Percentiles rank a stretch among this genome's conserved stretches.
Conservation (phyloP, 768 basidiomycete species). For the Mycena polygramma region DNA sequence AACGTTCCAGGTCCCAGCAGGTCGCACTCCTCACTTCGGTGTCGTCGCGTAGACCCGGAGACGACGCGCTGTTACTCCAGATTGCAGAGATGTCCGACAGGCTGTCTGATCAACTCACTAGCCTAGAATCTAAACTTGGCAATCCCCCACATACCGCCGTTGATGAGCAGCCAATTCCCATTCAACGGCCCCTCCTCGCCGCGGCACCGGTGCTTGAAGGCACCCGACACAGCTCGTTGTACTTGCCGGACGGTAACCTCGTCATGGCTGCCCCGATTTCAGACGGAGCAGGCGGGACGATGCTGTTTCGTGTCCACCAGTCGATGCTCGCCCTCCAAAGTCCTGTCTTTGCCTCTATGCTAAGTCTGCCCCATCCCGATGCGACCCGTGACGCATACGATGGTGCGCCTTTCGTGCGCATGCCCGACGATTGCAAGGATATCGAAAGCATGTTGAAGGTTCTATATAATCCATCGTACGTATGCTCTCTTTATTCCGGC, state of each 20-base stretch:
- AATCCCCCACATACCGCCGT: not conserved
- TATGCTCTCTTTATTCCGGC: not conserved
- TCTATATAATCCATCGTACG: slow-evolving; percentile 33
- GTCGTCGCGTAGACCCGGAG: slow-evolving; percentile 7
- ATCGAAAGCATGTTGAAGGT: slow-evolving; percentile 32
- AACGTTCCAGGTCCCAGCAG: slow-evolving; percentile 18
- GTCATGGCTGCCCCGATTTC: slow-evolving; percentile 42
- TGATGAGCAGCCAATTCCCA: not conserved
- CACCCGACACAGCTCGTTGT: slow-evolving; percentile 40
- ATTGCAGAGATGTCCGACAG: slow-evolving; percentile 26
- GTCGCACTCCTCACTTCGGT: slow-evolving; percentile 15
- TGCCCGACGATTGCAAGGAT: slow-evolving; percentile 35
- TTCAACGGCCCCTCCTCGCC: not conserved
- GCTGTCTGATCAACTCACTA: slow-evolving; percentile 11
- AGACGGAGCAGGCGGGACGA: slow-evolving; percentile 9
- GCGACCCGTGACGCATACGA: slow-evolving; percentile 31
- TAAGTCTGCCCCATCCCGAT: slow-evolving; percentile 26
- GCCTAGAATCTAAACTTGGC: slow-evolving; percentile 10
- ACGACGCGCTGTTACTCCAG: slow-evolving; percentile 17
- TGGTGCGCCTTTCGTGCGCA: slow-evolving; percentile 33
- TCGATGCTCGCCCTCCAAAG: slow-evolving; percentile 36
- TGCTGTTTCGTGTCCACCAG: slow-evolving; percentile 37
- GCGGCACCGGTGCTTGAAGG: slow-evolving; percentile 22
- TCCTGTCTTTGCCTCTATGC: slow-evolving; percentile 34
- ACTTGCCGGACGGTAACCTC: slow-evolving; percentile 49